Evolutionary conservation across 257 asterid genomes (phyloP).

Genomic region (Solanum habrochaites): DNA sequence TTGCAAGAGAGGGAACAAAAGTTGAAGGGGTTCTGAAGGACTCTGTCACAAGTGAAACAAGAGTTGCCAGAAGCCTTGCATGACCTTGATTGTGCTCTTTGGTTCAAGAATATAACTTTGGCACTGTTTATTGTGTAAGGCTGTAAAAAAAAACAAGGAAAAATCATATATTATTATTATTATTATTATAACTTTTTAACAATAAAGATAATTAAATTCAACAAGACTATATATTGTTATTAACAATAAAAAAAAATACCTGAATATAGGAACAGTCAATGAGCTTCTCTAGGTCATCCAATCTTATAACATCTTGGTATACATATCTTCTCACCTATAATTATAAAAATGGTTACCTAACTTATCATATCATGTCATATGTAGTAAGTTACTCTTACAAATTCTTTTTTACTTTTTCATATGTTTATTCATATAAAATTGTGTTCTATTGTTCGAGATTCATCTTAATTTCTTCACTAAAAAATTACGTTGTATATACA

Average conservation of each 20-base stretch:
- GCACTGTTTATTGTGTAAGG: conserved; percentile 86
- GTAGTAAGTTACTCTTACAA: neutral
- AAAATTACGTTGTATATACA: neutral
- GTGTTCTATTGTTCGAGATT: neutral
- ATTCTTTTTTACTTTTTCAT: neutral
- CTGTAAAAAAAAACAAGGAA: conserved; percentile 28
- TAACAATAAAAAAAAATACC: conserved; percentile 17
- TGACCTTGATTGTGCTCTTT: conserved; percentile 58
- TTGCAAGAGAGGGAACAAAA: conserved; percentile 96
- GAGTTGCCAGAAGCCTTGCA: conserved; percentile 50
- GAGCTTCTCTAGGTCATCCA: conserved; percentile 81
- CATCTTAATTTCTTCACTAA: neutral
- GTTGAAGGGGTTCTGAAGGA: conserved; percentile 71
- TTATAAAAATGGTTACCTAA: neutral
- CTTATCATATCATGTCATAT: neutral
- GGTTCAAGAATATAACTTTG: conserved; percentile 73
- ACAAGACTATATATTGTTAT: neutral
- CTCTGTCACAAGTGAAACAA: conserved; percentile 78
- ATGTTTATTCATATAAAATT: neutral
- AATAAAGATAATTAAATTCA: neutral
- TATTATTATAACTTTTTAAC: neutral
- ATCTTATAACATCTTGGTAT: conserved; percentile 67
- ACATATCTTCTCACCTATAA: conserved; percentile 79
- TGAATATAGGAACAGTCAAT: conserved; percentile 69
- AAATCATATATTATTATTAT: neutral